A percentile compares a stretch with the other conserved stretches of the same genome.
phyloP scores from a whole-genome alignment of 306 rosid genomes.

The Styphnolobium japonicum region DNA sequence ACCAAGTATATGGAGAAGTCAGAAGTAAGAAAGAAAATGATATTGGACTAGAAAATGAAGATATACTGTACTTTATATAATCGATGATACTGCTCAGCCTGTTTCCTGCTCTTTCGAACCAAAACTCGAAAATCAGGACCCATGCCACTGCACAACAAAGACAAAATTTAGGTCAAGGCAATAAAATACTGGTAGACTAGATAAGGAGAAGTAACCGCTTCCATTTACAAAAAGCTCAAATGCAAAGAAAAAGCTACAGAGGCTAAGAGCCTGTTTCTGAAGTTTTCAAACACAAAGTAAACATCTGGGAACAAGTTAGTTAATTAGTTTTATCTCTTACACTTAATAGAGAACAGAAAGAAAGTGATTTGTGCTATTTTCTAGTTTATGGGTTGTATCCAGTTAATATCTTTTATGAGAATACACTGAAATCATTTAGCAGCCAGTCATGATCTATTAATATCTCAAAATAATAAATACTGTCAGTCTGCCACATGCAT shows the following conservation, averaged over 20 bases:
- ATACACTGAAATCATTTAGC: neutral
- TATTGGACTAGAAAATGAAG: neutral
- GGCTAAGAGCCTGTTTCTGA: neutral
- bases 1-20: neutral
- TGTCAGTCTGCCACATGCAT: neutral
- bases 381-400: neutral
- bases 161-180: slow-evolving; percentile 16
- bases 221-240: neutral
- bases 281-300: neutral
- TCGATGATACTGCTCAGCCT: slow-evolving; percentile 89
- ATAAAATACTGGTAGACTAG: neutral
- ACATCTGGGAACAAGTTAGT: neutral
- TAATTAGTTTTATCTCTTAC: neutral
- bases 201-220: neutral
- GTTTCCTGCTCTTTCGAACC: slow-evolving; percentile 96
- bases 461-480: neutral
- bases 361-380: neutral
- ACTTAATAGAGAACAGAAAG: neutral
- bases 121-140: slow-evolving; percentile 97
- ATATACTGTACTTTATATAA: slow-evolving; percentile 63
- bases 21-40: neutral
- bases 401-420: neutral
- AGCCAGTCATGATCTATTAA: neutral
- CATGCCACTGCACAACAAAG: slow-evolving; percentile 69
- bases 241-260: neutral